Evolutionary conservation across 2,329 filamentous ascomycete species (phyloP).

Genomic region (Aspergillus sp.): DNA sequence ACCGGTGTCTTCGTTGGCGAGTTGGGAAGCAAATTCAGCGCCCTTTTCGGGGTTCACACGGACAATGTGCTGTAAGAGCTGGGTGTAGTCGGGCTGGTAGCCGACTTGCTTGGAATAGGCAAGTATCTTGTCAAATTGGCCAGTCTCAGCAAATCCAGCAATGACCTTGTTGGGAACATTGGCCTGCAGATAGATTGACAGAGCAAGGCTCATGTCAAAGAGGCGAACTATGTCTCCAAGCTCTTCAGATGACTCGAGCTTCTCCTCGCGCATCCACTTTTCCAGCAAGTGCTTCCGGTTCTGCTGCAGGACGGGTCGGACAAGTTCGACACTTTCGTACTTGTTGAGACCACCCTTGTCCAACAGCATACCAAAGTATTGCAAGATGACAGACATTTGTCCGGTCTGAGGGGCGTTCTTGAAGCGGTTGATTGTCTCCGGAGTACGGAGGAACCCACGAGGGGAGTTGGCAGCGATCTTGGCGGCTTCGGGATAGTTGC

Average conservation of each 20-base stretch:
- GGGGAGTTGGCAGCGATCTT: slow-evolving; percentile 97
- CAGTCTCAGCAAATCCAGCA: slow-evolving; percentile 87
- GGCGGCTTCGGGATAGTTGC: slow-evolving; percentile 79
- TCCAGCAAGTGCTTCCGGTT: slow-evolving; percentile 92
- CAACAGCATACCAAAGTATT: slow-evolving; percentile 95
- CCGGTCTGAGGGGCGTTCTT: slow-evolving; percentile 69
- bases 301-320: slow-evolving; percentile 84
- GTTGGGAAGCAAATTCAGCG: slow-evolving; percentile 83
- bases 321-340: slow-evolving; percentile 89
- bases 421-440: slow-evolving; percentile 93
- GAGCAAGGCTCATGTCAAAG: slow-evolving; percentile 80
- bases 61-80: slow-evolving; percentile 85
- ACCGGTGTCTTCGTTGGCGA: slow-evolving; percentile 82
- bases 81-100: slow-evolving; percentile 93
- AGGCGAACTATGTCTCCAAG: slow-evolving; percentile 88
- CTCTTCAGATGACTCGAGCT: slow-evolving; percentile 92
- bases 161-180: slow-evolving; percentile 91
- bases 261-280: slow-evolving; percentile 96
- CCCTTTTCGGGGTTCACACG: slow-evolving; percentile 89
- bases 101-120: slow-evolving; percentile 78
- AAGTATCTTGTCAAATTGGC: slow-evolving; percentile 94
- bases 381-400: slow-evolving; percentile 87
- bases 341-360: slow-evolving; percentile 92
- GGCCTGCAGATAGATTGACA: slow-evolving; percentile 84
- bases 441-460: slow-evolving; percentile 85